Evolutionary conservation across 2,329 filamentous ascomycete species (phyloP).

Genomic region (Dothideomycetidae sp.): DNA sequence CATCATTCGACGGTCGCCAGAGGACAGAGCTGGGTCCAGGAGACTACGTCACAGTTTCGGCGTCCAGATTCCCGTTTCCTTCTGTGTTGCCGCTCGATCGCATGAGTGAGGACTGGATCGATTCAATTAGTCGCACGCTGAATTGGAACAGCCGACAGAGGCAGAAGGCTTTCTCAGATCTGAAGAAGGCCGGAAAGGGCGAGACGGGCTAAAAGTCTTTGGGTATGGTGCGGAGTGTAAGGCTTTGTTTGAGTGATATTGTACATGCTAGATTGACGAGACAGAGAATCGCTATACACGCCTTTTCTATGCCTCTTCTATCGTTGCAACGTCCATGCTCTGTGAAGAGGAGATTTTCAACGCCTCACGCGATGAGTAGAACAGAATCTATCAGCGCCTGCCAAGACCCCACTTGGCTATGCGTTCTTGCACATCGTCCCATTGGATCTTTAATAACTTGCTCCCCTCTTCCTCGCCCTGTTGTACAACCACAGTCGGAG

Average conservation of each 20-base stretch:
- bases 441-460: slow-evolving; percentile 53
- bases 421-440: slow-evolving; percentile 80
- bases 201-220: neutral
- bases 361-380: no score
- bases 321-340: no score
- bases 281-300: no score
- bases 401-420: slow-evolving; percentile 77
- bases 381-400: no score
- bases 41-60: slow-evolving; percentile 75
- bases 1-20: slow-evolving; percentile 92
- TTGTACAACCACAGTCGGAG: slow-evolving; percentile 87
- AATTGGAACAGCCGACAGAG: slow-evolving; percentile 71
- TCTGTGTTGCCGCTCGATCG: slow-evolving; percentile 52
- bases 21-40: slow-evolving; percentile 57
- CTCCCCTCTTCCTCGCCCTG: slow-evolving; percentile 66
- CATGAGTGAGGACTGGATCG: slow-evolving; percentile 65
- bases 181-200: slow-evolving; percentile 1
- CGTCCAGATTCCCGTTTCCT: slow-evolving; percentile 67
- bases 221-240: no score
- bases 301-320: no score
- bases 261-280: no score
- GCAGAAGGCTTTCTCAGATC: slow-evolving; percentile 47
- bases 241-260: no score
- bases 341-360: no score
- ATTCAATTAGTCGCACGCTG: slow-evolving; percentile 63